Evolutionary conservation across 202 grass and related monocot genomes (phyloP), one percentile per base, ranked within the genome.

Genomic region (Carex sylvatica): DNA sequence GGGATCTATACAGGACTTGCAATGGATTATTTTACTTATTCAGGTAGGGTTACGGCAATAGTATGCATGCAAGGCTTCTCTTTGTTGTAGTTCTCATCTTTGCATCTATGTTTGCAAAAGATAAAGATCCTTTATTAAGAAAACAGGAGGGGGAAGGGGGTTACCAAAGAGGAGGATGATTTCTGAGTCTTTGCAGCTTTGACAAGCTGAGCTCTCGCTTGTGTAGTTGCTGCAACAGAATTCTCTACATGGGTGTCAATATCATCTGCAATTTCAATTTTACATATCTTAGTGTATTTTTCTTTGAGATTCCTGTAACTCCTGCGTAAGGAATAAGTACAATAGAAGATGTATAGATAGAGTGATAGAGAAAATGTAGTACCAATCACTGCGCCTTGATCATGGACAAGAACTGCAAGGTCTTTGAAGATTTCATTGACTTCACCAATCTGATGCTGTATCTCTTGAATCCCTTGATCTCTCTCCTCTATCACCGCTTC

Each of bases 341-440:
- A 40, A 13, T 18, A 46, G 44, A 46, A 46, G 23, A 66, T 55
- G 46, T 75, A 84, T 24, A 35, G n/a, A 60, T 49, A 62, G 78
- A 44, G 14, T 14, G 18, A 70, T 47, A 59, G 65, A 40, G 8
- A 59, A 19, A 82, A 35, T 44, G 58, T 84, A 36, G 30, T 79
- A 98, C 96, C 92, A 61, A 98, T 98, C 71, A 90, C 80, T 86
- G 80, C 67, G 88, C 96, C 96, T 91, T 98, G 96, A 86, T 98
- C 96, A 83, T 98, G 92, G 51, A 98, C 96, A 83, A 98, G 89
- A 61, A 98, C 96, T 76, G 96, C 96, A 87, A 98, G 96, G 86
- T 98, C 96, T 84, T 98, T 98, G 65, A 98, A 98, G 38, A 98
- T 98, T 84, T 98, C 95, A 2, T 93, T 98, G 86, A 98, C 95